phyloP scores from a whole-genome alignment of 2,329 filamentous ascomycete species.

The Exserohilum turcica region DNA sequence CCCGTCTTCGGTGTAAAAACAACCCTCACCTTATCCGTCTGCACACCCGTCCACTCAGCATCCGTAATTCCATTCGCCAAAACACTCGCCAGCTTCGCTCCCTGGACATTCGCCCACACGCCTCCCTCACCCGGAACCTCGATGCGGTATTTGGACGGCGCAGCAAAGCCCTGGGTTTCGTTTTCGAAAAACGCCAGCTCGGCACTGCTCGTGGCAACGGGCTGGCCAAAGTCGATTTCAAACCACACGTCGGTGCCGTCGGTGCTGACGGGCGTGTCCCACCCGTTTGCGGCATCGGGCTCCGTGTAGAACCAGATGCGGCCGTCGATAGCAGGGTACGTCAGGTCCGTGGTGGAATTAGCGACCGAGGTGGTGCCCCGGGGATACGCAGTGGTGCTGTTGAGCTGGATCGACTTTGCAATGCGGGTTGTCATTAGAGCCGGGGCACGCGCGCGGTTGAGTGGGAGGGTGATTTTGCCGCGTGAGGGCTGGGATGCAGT shows the following conservation, averaged over 20 bases:
- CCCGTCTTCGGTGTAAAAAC: conserved; percentile 42
- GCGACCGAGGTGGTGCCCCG: conserved; percentile 39
- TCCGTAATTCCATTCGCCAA: conserved; percentile 49
- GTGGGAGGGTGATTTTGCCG: conserved; percentile 28
- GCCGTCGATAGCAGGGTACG: conserved; percentile 49
- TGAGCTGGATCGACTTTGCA: conserved; percentile 47
- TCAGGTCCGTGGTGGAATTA: conserved; percentile 38
- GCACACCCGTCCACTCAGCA: conserved; percentile 35
- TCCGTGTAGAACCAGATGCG: conserved; percentile 49
- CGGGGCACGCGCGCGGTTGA: conserved; percentile 25
- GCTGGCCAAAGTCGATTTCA: conserved; percentile 44
- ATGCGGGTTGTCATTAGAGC: conserved; percentile 38
- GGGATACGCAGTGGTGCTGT: conserved; percentile 35
- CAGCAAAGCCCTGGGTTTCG: conserved; percentile 33
- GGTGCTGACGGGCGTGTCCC: conserved; percentile 41
- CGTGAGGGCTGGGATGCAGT: conserved; percentile 39
- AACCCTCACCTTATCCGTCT: conserved; percentile 36
- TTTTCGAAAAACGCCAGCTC: conserved; percentile 48
- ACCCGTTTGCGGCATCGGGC: conserved; percentile 48
- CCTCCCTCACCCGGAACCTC: conserved; percentile 26
- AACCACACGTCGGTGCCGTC: conserved; percentile 45
- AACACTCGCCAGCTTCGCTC: conserved; percentile 22
- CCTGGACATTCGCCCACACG: conserved; percentile 38
- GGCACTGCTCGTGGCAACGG: conserved; percentile 35
- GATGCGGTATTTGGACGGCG: conserved; percentile 38